Conservation (phyloP, 1,139 yeast species). For the Saccharomyces hybrid region DNA sequence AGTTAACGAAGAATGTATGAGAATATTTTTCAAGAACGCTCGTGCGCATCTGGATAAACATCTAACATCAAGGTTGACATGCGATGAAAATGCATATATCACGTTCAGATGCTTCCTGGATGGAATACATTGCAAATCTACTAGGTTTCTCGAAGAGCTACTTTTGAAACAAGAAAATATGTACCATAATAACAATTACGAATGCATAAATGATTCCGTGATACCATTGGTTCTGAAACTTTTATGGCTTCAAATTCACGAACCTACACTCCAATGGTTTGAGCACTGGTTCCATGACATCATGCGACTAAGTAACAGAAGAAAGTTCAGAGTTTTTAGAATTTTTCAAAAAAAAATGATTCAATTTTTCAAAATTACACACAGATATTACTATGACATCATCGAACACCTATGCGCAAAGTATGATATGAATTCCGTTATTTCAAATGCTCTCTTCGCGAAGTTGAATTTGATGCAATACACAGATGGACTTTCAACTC, state of each 20-base stretch:
- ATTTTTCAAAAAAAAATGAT: background rate
- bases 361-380: conserved; percentile 23
- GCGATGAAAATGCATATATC: background rate
- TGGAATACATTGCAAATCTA: background rate
- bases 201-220: background rate
- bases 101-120: background rate
- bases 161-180: background rate
- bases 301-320: background rate
- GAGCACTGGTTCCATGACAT: conserved; percentile 18
- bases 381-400: conserved; percentile 5
- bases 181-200: background rate
- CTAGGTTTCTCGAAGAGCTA: background rate
- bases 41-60: background rate
- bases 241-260: conserved; percentile 55
- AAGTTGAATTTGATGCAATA: background rate
- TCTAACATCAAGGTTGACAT: background rate
- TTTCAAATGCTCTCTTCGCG: background rate
- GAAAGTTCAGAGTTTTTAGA: background rate
- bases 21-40: background rate
- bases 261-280: conserved; percentile 52
- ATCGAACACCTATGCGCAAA: conserved; percentile 2
- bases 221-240: conserved; percentile 34
- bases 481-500: background rate
- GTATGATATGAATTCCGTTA: background rate
- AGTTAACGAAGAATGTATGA: background rate